Evolutionary conservation across 331 rosid genomes (phyloP).

Genomic region (Malus hybrid): DNA sequence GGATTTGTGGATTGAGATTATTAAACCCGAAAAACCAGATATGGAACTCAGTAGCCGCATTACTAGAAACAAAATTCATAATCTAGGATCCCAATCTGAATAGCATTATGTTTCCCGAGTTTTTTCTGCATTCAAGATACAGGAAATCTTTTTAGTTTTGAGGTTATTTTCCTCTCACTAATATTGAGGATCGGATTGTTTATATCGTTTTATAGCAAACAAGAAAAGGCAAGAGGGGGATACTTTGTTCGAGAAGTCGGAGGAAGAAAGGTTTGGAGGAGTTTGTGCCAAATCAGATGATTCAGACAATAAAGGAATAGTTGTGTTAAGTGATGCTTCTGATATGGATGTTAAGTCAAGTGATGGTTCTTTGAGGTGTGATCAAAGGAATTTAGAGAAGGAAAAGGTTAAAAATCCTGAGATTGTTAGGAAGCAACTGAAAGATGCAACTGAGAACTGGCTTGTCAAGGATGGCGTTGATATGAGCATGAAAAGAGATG

Average conservation of each 20-base stretch:
- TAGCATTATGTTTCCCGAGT: not conserved
- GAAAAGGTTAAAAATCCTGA: conserved; percentile 22
- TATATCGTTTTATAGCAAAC: conserved; percentile 51
- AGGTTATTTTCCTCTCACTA: not conserved
- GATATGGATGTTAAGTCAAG: conserved; percentile 45
- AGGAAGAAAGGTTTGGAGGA: conserved; percentile 48
- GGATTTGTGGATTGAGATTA: not conserved
- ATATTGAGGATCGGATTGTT: conserved; percentile 17
- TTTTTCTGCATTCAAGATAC: not conserved
- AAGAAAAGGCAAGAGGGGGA: conserved; percentile 49
- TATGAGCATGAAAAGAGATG: conserved; percentile 25
- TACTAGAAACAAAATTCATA: not conserved
- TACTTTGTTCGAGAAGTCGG: conserved; percentile 48
- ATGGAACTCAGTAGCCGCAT: not conserved
- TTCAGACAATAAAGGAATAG: conserved; percentile 42
- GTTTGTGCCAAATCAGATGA: conserved; percentile 39
- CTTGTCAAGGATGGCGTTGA: conserved; percentile 28
- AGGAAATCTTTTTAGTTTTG: not conserved
- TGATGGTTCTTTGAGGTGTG: conserved; percentile 27
- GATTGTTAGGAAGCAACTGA: conserved; percentile 24
- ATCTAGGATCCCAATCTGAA: not conserved
- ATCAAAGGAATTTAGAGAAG: conserved; percentile 33
- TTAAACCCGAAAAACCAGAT: not conserved
- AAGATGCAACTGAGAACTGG: conserved; percentile 25
- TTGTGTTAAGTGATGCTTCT: conserved; percentile 40